phyloP scores from a whole-genome alignment of 2,329 filamentous ascomycete genomes.

The Fragosphaeria purpurea region DNA sequence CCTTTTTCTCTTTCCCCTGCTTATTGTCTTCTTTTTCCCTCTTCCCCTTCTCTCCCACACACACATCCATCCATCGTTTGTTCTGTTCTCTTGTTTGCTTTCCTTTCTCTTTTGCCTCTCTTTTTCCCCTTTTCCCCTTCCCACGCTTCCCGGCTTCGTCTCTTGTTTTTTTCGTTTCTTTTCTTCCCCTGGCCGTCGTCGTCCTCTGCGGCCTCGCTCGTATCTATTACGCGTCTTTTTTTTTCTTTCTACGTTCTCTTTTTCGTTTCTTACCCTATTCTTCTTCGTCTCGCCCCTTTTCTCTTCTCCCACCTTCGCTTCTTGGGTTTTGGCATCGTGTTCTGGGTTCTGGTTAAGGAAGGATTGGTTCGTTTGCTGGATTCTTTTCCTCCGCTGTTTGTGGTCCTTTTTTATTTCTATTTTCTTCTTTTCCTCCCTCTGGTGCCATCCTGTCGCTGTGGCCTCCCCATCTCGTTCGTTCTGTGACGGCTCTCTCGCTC shows the following conservation, averaged over 20 bases:
- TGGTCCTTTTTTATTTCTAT: too few relatives aligned
- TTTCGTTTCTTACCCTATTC: background rate
- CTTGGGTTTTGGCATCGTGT: background rate
- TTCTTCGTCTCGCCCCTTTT: background rate
- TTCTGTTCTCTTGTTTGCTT: slow-evolving; percentile 6
- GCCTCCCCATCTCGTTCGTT: too few relatives aligned
- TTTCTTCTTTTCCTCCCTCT: too few relatives aligned
- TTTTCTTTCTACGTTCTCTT: slow-evolving; percentile 11
- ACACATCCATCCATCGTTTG: too few relatives aligned
- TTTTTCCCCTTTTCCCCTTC: slow-evolving; percentile 8
- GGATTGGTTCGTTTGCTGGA: too few relatives aligned
- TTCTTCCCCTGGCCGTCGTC: too few relatives aligned
- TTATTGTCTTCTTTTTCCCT: slow-evolving; percentile 8
- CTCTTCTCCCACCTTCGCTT: background rate
- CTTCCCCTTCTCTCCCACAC: too few relatives aligned
- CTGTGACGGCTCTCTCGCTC: background rate
- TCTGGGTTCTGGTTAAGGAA: too few relatives aligned
- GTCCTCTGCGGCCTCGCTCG: too few relatives aligned
- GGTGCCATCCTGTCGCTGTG: too few relatives aligned
- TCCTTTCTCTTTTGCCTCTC: slow-evolving; percentile 16
- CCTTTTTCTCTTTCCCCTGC: background rate
- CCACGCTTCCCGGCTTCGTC: slow-evolving; percentile 8
- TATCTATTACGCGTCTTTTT: slow-evolving; percentile 1
- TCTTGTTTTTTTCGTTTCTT: background rate
- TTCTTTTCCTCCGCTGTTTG: too few relatives aligned